phyloP scores from a whole-genome alignment of 2,329 filamentous ascomycete species.

The Fusarium odoratissimum region DNA sequence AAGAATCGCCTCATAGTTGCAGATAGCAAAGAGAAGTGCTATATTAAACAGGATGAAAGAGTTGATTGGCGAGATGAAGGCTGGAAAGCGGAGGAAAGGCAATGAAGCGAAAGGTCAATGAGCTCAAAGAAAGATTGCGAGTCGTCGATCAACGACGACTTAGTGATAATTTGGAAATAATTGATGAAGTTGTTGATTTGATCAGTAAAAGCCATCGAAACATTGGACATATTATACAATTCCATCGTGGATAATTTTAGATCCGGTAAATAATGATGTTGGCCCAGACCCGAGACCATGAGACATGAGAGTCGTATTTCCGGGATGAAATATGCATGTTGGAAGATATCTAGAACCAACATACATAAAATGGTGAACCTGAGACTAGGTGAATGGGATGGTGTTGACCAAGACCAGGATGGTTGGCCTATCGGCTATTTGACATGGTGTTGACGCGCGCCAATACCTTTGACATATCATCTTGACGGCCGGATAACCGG shows the following conservation, averaged over 20 bases:
- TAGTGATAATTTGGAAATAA: not conserved
- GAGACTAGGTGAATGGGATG: not conserved
- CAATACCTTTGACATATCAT: not conserved
- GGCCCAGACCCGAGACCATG: not conserved
- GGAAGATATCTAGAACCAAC: constrained; percentile 1
- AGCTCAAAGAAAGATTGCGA: not conserved
- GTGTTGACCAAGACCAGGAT: not conserved
- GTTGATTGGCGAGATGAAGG: too few species aligned
- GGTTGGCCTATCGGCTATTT: not conserved
- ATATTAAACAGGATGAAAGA: too few species aligned
- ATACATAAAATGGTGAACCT: not conserved
- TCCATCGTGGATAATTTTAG: not conserved
- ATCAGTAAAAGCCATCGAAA: not conserved
- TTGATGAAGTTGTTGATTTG: not conserved
- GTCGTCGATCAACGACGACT: not conserved
- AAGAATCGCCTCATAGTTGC: not conserved
- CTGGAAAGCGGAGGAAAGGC: not conserved
- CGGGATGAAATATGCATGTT: not conserved
- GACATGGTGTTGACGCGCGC: not conserved
- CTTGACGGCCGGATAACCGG: too few species aligned
- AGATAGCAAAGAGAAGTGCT: too few species aligned
- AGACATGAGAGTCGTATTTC: not conserved
- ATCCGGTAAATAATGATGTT: not conserved
- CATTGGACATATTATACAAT: not conserved
- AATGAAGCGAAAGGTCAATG: not conserved